Evolutionary conservation across 345 rosid genomes (phyloP), one percentile per base, ranked within the genome.

Genomic region (Kernera saxatilis): DNA sequence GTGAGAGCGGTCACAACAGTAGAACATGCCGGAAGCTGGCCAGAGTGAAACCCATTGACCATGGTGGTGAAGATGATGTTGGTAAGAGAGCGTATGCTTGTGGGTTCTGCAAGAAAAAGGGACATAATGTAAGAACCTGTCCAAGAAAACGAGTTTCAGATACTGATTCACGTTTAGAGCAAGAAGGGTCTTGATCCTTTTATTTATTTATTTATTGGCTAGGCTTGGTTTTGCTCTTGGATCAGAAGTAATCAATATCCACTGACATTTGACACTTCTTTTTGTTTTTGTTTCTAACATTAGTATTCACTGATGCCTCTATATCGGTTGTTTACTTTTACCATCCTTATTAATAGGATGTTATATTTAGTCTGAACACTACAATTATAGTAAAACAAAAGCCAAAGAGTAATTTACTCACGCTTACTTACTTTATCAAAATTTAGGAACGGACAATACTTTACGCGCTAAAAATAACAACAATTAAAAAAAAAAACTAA

Each of bases 1-100:
- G 84, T 39, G 66, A 68, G 73, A 69, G 72, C 6, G 95, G 96
- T 75, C 98, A 92, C 72, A 92, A 92, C 53, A 77, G 86, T n/a
- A 80, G 90, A 80, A 88, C 89, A 10, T 90, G 93, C 72, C 79
- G 76, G 23, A 77, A 54, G 70, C 79, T 69, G 45, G 50, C 25
- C 0, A 73, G 83, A 40, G 61, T 51, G 50, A 65, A 71, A 30
- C 50, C 27, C 4, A 43, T 29, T 13, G 36, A 27, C 35, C 1
- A 3, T 44, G 45, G 43, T 53, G 69, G 11, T 0, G 58, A 13
- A 37, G 62, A 57, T 17, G 23, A 61, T 70, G 45, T 72, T 54
- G 48, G 37, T 11, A 74, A 65, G 21, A 72, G 84, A 71, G 18
- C 5, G 5, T 81, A 78, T 71, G 76, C 78, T 18, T 88, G 96